Conservation (phyloP, 371 early-diverging fungal genomes). For the Blastocladiella emersonii region DNA sequence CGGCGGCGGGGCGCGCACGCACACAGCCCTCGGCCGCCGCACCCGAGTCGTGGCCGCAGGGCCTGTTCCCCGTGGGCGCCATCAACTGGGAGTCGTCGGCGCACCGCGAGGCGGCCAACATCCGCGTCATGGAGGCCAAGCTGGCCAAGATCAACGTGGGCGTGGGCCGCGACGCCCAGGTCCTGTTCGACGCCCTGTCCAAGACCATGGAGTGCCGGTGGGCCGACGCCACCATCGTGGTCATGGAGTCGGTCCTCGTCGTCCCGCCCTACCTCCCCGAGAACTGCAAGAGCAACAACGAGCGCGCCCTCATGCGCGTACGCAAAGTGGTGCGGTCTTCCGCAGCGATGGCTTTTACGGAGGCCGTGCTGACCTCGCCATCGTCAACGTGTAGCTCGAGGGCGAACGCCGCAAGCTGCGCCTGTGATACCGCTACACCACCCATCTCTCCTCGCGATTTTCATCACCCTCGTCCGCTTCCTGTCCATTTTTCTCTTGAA, state of each 20-base stretch:
- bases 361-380: not conserved
- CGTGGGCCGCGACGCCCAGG: constrained; percentile 8
- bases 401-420: not conserved
- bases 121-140: not conserved
- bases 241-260: constrained; percentile 8
- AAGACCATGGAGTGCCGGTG: constrained; percentile 11
- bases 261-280: constrained; percentile 6
- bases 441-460: too few relatives aligned
- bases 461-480: too few relatives aligned
- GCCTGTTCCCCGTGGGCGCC: not conserved
- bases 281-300: not conserved
- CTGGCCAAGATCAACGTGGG: constrained; percentile 8
- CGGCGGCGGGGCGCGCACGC: too few relatives aligned
- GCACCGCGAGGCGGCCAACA: not conserved
- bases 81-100: not conserved
- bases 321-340: not conserved
- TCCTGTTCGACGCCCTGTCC: constrained; percentile 8
- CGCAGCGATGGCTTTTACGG: not conserved
- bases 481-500: too few relatives aligned
- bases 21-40: too few relatives aligned
- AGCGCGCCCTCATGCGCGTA: not conserved
- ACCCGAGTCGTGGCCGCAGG: too few relatives aligned
- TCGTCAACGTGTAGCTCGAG: not conserved
- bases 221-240: constrained; percentile 8
- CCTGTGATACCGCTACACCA: too few relatives aligned